Evolutionary conservation across 176 grass and related monocot species (phyloP), one percentile per base, ranked within the genome.

Genomic region (Elaeis guineensis): DNA sequence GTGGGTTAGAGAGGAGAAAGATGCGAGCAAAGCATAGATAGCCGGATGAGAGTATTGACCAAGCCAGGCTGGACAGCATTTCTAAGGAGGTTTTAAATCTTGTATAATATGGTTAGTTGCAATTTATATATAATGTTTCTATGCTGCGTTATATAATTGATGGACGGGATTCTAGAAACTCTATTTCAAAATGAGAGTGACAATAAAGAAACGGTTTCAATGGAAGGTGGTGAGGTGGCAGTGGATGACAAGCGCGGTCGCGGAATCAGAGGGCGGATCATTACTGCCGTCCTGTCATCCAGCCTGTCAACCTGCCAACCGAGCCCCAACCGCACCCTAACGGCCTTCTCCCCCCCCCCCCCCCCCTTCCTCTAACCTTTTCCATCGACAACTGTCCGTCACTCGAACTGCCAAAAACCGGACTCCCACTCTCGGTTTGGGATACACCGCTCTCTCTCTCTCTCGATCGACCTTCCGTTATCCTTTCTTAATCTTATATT

Each of bases 231-330:
- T 59, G 62, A 67, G 55, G 54, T 73, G 77, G 77, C 54, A 53
- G 20, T 29, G 54, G 64, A 59, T 54, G 62, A 73, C 69, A 80
- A 67, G 23, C 22, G 23, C 53, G 55, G 76, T 79, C 68, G 67
- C 76, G 76, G 61, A 79, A 79, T 79, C 51, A 58, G 76, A 79
- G 61, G 76, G 61, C 29, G 59, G 39, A 71, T 71, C 49, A 78
- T 55, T 54, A 69, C 35, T 78, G 67, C 76, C 58, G 72, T 68
- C 25, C 25, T 76, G 35, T 51, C 50, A 68, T 11, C 29, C 57
- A 77, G 64, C 57, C 74, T 69, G 74, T 76, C 35, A 25, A 67
- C 64, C 52, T 7, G 35, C 35, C 8, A 44, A 12, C 35, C 9
- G 11, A 44, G 35, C 8, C 35, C 35, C 35, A 44, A 44, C 35